Conservation (phyloP, 106 monocot species). For the Chionographis japonica region DNA sequence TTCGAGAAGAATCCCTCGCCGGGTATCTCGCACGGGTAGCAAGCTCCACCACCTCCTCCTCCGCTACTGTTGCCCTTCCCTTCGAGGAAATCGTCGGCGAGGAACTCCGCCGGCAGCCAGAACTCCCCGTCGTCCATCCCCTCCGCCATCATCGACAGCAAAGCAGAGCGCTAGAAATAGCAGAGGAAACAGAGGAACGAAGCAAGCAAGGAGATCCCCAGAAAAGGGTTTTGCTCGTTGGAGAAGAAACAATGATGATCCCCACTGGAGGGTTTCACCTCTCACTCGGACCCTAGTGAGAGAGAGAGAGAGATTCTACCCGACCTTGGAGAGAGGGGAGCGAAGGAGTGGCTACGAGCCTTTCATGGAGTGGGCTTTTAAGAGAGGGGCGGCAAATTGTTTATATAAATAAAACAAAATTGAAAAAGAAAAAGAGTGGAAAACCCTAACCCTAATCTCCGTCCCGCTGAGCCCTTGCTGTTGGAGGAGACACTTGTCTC, state of each 20-base stretch:
- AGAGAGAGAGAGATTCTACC: background rate
- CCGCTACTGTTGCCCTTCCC: background rate
- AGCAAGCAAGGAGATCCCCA: too few species aligned
- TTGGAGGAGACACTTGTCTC: too few species aligned
- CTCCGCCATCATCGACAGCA: constrained; percentile 10
- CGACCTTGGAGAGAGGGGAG: background rate
- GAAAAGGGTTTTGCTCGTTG: background rate
- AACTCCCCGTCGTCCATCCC: constrained; percentile 25
- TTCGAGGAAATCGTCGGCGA: constrained; percentile 33
- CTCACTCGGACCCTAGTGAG: background rate
- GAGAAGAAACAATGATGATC: constrained; percentile 14
- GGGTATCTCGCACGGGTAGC: background rate
- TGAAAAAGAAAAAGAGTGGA: too few species aligned
- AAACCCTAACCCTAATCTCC: too few species aligned
- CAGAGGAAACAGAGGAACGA: too few species aligned
- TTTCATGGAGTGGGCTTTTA: background rate
- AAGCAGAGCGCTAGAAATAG: background rate
- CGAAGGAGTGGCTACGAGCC: background rate
- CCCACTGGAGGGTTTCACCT: background rate
- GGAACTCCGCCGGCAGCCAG: constrained; percentile 50
- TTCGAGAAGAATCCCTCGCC: background rate
- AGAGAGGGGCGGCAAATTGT: background rate
- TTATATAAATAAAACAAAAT: too few species aligned
- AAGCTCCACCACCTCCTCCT: background rate
- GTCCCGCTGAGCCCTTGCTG: too few species aligned